A percentile compares a stretch with the other conserved stretches of the same genome.
Evolutionary conservation across 495 filamentous ascomycete genomes (phyloP).

Genomic region (Neurospora cerealis): DNA sequence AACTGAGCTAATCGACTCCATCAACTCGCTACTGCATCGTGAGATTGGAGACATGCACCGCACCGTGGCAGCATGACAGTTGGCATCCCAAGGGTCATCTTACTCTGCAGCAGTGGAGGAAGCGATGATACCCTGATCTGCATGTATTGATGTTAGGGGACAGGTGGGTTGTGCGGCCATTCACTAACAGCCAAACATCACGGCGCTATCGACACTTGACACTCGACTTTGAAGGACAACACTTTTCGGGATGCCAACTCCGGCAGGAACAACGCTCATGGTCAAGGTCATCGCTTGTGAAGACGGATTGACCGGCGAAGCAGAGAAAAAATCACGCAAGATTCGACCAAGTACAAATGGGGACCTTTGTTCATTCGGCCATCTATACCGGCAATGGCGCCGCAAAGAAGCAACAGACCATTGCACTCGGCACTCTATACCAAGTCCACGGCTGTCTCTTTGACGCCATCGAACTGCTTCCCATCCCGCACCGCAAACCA

Average conservation of each 20-base stretch:
- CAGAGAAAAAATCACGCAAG: neutral
- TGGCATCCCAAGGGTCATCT: neutral
- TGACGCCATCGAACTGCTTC: neutral
- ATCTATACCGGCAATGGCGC: neutral
- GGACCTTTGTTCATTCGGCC: neutral
- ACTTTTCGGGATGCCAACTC: neutral
- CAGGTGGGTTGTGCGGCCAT: neutral
- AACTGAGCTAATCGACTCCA: neutral
- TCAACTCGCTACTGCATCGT: neutral
- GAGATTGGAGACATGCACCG: neutral
- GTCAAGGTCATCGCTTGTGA: neutral
- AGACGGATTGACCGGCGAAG: neutral
- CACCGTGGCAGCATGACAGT: neutral
- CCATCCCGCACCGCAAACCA: neutral
- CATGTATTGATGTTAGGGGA: neutral
- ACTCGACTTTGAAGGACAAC: neutral
- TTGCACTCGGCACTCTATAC: neutral
- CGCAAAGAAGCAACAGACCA: neutral
- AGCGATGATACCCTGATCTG: neutral
- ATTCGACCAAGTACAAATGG: neutral
- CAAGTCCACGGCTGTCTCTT: neutral
- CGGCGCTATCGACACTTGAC: neutral
- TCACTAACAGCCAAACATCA: neutral
- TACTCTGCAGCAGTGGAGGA: neutral
- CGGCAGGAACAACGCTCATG: neutral